Evolutionary conservation across 2,329 filamentous ascomycete species (phyloP).

Genomic region (Nemania sp.): DNA sequence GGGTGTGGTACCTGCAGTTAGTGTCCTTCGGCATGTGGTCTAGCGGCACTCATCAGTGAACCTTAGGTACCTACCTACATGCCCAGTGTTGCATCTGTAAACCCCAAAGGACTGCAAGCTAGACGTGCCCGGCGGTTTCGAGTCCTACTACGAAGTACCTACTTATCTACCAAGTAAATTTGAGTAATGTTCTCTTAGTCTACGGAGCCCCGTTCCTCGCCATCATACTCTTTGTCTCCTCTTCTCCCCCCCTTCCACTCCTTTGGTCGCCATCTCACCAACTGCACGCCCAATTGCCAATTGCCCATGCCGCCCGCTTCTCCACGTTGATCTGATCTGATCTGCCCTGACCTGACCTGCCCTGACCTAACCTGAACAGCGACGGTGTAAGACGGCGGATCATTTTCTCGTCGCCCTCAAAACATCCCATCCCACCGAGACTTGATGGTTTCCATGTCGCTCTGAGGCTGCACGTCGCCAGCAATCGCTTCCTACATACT

Average conservation of each 20-base stretch:
- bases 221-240: conserved; percentile 22
- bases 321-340: background rate
- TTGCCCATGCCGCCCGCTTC: too few relatives aligned
- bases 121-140: background rate
- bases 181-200: background rate
- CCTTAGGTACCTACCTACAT: too few relatives aligned
- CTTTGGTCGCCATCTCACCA: conserved; percentile 24
- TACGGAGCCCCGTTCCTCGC: conserved; percentile 24
- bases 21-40: conserved; percentile 7
- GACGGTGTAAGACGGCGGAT: conserved; percentile 17
- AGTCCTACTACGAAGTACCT: conserved; percentile 15
- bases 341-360: background rate
- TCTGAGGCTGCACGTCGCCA: conserved; percentile 35
- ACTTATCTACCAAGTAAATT: conserved; percentile 18
- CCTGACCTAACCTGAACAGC: background rate
- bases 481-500: conserved; percentile 30
- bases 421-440: conserved; percentile 23
- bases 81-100: too few relatives aligned
- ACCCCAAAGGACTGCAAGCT: too few relatives aligned
- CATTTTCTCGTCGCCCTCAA: conserved; percentile 11
- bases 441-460: conserved; percentile 35
- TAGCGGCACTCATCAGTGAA: conserved; percentile 11
- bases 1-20: conserved; percentile 5
- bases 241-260: conserved; percentile 17
- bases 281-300: conserved; percentile 18